phyloP scores from a whole-genome alignment of 179 eudicot species.

The Vitellaria paradoxa region DNA sequence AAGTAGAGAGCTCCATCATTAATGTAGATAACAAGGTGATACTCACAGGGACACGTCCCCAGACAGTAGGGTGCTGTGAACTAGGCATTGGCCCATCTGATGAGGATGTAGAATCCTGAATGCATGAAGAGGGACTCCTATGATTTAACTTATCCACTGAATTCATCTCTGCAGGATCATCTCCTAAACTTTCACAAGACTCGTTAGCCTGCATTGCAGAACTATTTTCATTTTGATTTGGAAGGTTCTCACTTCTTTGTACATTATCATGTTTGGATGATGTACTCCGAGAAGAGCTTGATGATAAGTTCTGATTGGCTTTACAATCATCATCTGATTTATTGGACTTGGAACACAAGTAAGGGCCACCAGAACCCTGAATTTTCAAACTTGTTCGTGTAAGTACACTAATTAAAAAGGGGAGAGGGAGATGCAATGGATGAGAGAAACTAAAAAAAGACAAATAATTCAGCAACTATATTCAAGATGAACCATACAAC shows the following conservation, averaged over 20 bases:
- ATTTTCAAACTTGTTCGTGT: constrained; percentile 18
- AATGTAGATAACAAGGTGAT: not conserved
- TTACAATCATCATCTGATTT: constrained; percentile 24
- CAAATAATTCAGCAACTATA: not conserved
- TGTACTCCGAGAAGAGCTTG: constrained; percentile 32
- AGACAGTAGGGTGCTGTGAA: constrained; percentile 33
- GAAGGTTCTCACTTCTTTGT: constrained; percentile 18
- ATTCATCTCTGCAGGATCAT: constrained; percentile 28
- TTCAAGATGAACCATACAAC: constrained; percentile 7
- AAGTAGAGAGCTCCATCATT: not conserved
- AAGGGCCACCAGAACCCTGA: constrained; percentile 47
- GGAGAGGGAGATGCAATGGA: not conserved
- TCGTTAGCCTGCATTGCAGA: constrained; percentile 24
- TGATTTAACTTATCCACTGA: constrained; percentile 20
- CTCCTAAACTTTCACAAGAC: constrained; percentile 20
- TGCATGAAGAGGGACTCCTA: constrained; percentile 17
- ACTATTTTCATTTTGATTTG: constrained; percentile 17
- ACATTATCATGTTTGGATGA: constrained; percentile 21
- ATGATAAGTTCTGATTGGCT: constrained; percentile 23
- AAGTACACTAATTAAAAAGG: constrained; percentile 9
- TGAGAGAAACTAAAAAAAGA: not conserved
- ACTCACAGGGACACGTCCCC: constrained; percentile 77
- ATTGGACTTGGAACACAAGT: constrained; percentile 38
- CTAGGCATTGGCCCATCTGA: constrained; percentile 32
- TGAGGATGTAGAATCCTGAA: constrained; percentile 25